Conservation (phyloP, 2,329 filamentous ascomycete genomes). For the Colletotrichum sp. region DNA sequence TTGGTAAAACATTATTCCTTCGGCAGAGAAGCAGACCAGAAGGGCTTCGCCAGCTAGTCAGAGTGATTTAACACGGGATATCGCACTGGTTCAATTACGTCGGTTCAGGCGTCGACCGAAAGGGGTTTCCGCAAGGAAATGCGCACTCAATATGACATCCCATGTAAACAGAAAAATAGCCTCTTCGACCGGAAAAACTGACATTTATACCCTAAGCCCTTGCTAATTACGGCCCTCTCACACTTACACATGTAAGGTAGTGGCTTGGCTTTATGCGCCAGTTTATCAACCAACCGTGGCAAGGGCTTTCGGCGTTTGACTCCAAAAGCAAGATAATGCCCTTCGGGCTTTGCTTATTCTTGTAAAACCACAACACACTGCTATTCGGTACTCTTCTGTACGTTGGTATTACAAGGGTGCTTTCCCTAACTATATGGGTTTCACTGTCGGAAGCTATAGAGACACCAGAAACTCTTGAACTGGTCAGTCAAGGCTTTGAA, state of each 20-base stretch:
- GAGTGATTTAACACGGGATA: neutral
- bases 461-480: neutral
- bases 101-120: neutral
- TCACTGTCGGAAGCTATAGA: neutral
- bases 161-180: neutral
- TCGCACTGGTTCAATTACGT: neutral
- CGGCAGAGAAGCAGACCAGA: rapidly evolving
- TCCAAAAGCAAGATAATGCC: rapidly evolving
- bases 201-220: neutral
- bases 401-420: neutral
- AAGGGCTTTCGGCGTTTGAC: neutral
- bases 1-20: neutral
- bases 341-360: neutral
- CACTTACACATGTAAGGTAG: neutral
- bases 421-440: neutral
- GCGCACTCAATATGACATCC: neutral
- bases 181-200: neutral
- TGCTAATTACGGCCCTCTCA: rapidly evolving
- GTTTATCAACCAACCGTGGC: neutral
- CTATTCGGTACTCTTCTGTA: neutral
- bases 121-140: neutral
- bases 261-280: neutral
- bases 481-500: no score
- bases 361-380: neutral
- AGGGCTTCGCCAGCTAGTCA: neutral